phyloP scores from a whole-genome alignment of 2,329 filamentous ascomycete species.

The Emmonsiellopsis sp. region DNA sequence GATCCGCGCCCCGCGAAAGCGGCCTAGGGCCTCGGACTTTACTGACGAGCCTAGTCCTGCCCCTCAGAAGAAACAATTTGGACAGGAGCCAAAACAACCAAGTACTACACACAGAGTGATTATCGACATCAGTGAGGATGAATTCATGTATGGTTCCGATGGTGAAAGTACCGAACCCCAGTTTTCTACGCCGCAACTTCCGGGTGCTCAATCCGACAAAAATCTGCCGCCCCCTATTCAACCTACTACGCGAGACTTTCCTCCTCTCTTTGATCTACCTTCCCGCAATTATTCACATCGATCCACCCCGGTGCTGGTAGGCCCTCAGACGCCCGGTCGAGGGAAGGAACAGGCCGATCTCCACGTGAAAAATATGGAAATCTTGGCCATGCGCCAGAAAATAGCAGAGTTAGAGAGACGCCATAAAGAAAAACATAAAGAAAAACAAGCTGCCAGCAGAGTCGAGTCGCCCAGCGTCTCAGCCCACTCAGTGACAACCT shows the following conservation, averaged over 20 bases:
- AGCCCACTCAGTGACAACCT: slow-evolving; percentile 16
- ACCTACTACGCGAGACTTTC: slow-evolving; percentile 36
- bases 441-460: slow-evolving; percentile 30
- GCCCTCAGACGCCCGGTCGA: slow-evolving; percentile 28
- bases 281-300: slow-evolving; percentile 36
- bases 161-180: not conserved
- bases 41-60: slow-evolving; percentile 43
- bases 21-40: slow-evolving; percentile 62
- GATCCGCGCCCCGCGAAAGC: slow-evolving; percentile 37
- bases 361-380: slow-evolving; percentile 40
- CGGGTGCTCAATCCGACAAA: slow-evolving; percentile 3
- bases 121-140: slow-evolving; percentile 77
- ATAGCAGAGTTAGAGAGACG: slow-evolving; percentile 41
- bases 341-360: slow-evolving; percentile 35
- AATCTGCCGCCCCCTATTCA: slow-evolving; percentile 18
- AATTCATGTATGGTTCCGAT: slow-evolving; percentile 23
- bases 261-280: slow-evolving; percentile 40
- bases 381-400: slow-evolving; percentile 38
- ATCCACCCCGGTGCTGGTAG: slow-evolving; percentile 26
- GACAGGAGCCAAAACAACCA: slow-evolving; percentile 36
- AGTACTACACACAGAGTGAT: slow-evolving; percentile 56
- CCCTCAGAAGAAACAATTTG: slow-evolving; percentile 53
- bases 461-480: slow-evolving; percentile 25
- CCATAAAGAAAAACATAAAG: slow-evolving; percentile 23
- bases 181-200: slow-evolving; percentile 20